Evolutionary conservation across 305 asterid species (phyloP), one percentile per base, ranked within the genome.

Genomic region (Plantago lanceolata): DNA sequence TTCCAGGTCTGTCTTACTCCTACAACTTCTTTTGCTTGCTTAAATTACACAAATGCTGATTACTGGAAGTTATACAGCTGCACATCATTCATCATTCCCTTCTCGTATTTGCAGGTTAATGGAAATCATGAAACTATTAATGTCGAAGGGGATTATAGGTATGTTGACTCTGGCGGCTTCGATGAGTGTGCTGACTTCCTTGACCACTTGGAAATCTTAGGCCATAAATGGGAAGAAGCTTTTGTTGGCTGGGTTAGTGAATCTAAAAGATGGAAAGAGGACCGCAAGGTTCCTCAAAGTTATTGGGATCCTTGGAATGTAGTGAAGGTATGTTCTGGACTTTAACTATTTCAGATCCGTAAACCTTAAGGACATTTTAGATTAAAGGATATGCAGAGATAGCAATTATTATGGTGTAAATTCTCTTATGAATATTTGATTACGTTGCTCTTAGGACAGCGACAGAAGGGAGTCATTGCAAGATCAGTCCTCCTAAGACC

Each of bases 41-140:
- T 12, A 8, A 35, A 6, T 35, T 35, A 35, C 43, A 8, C 43
- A 2, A 11, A 35, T 35, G 13, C 43, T 35, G 13, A 20, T 50
- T 59, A 43, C 14, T 24, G 37, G 29, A 40, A 61, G 61, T 17
- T 64, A n/a, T 21, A 26, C n/a, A 19, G 17, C 33, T 69, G 64
- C 44, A 51, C 26, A 35, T 8, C 33, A 43, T 58, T 62, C 54
- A 19, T 61, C 40, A 33, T 58, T 58, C 8, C 51, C 20, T 35
- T 65, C 31, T 59, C 69, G 57, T 67, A 31, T 70, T 57, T 72
- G 12, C 69, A 92, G 96, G 93, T 92, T 53, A 89, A 89, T 64
- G 98, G 98, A 70, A 92, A 92, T 78, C 98, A 92, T 68, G 98
- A 92, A 76, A 86, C 98, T 77, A 85, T 92, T 90, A 92, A 92